Conservation (phyloP, 2,329 filamentous ascomycete genomes). For the Ploettnerulaceae sp. region DNA sequence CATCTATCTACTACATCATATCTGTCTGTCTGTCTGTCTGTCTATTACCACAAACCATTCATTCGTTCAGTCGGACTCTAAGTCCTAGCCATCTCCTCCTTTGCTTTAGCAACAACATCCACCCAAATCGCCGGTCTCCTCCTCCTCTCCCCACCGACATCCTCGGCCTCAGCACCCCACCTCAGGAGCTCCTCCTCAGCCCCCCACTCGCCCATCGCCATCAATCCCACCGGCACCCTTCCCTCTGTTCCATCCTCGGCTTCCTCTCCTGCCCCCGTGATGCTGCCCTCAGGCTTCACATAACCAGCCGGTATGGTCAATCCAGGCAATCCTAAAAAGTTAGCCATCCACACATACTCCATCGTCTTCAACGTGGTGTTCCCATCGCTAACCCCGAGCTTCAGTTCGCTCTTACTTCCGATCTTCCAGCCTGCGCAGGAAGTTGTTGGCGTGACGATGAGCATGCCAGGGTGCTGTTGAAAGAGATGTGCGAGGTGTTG, state of each 20-base stretch:
- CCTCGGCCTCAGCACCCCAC: constrained; percentile 53
- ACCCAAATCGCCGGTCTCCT: constrained; percentile 19
- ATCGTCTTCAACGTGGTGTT: constrained; percentile 69
- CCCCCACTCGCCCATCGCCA: constrained; percentile 63
- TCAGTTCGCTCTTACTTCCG: constrained; percentile 51
- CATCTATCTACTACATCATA: too few species aligned
- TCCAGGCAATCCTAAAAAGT: constrained; percentile 72
- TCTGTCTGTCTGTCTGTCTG: too few species aligned
- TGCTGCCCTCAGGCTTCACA: constrained; percentile 33
- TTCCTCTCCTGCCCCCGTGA: constrained; percentile 17
- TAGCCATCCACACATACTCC: constrained; percentile 80
- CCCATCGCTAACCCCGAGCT: constrained; percentile 67
- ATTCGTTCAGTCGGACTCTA: too few species aligned
- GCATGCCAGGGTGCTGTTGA: constrained; percentile 62
- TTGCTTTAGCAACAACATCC: constrained; percentile 20
- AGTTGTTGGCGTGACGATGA: constrained; percentile 73
- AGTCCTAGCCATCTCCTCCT: constrained; percentile 14
- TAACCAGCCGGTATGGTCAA: constrained; percentile 72
- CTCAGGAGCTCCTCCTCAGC: constrained; percentile 56
- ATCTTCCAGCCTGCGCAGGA: constrained; percentile 69
- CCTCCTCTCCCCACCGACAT: constrained; percentile 17
- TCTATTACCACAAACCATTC: too few species aligned
- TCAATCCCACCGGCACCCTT: constrained; percentile 53
- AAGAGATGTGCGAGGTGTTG: constrained; percentile 68
- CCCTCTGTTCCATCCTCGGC: constrained; percentile 41